phyloP scores from a whole-genome alignment of 345 rosid genomes.

The Populus davidiana region DNA sequence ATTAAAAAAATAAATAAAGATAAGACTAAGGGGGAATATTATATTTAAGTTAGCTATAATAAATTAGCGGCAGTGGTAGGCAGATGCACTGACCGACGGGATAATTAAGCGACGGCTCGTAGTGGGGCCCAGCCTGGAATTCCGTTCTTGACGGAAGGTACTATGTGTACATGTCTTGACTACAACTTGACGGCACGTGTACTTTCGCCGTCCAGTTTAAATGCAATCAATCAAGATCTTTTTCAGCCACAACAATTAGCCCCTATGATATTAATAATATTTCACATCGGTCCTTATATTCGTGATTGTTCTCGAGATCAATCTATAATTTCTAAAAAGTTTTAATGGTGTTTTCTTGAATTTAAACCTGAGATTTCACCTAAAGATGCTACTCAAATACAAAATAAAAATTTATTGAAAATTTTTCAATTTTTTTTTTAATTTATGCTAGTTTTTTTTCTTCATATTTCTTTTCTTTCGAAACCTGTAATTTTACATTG shows the following conservation, averaged over 20 bases:
- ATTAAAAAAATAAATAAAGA: not conserved
- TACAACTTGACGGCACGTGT: conserved; percentile 46
- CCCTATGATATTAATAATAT: no score
- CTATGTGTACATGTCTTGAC: conserved; percentile 16
- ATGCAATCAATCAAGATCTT: not conserved
- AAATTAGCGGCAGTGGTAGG: not conserved
- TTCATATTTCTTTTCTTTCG: no score
- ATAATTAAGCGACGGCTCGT: not conserved
- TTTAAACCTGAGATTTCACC: no score
- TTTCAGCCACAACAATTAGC: no score
- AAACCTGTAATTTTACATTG: no score
- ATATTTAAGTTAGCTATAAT: not conserved
- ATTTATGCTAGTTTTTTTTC: no score
- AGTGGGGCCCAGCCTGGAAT: conserved; percentile 27
- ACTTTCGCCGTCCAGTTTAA: conserved; percentile 29
- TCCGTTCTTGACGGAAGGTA: conserved; percentile 37
- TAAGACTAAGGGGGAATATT: not conserved
- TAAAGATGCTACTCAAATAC: no score
- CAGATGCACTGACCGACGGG: not conserved
- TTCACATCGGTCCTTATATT: not conserved
- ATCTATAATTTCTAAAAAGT: not conserved
- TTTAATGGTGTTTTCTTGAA: not conserved
- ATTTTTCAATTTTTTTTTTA: no score
- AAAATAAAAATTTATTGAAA: no score
- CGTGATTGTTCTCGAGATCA: not conserved